Base-by-base conservation (phyloP, 2,329 filamentous ascomycete genomes). In the Aurifilum marmelostoma region DNA sequence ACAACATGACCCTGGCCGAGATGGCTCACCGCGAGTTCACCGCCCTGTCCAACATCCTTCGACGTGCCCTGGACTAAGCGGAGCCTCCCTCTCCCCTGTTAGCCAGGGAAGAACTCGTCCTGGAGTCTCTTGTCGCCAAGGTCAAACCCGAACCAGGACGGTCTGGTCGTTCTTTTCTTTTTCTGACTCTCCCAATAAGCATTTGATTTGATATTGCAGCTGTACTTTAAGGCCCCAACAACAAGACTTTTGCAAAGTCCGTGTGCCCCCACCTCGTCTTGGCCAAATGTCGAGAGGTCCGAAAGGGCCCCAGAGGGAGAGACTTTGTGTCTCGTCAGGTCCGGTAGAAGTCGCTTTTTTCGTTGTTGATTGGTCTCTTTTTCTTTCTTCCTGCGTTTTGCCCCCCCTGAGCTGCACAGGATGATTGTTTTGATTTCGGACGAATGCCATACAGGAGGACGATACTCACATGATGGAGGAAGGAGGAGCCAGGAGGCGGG, bases 11-110 rank as follows among this genome's bases (percentile, higher is more conserved):
- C 7, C 79, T 89, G 2, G 78, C 79, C 0, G 74, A 84, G 52
- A 80, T 82, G 14, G 83, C 83, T 2, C 71, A 76, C 6, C 72
- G 75, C 16, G 87, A 89, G 76, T 83, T 85, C 74, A 72, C 75
- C 7, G 82, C 82, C 2, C 79, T 89, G 7, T 84, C 88, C 75
- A 75, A 77, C 5, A 80, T 87, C 63, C 76, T 89, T 34, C 76
- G 77, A 29, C 82, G 83, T 6, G 82, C 80, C 18, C 75, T 54
- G 29, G 29, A 14, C n/a, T 12, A 56, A 50, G n/a, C 11, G 24
- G 9, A 8, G 18, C 4, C 21, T n/a, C 21, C 7, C 43, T n/a
- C n/a, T n/a, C n/a, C n/a, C n/a, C n/a, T n/a, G n/a, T n/a, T n/a
- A n/a, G n/a, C n/a, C n/a, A n/a, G n/a, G n/a, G n/a, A 60, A 18